A percentile compares a stretch with the other conserved stretches of the same genome.
Evolutionary conservation across 441 rosid species (phyloP).

Genomic region (Melastoma candidum): DNA sequence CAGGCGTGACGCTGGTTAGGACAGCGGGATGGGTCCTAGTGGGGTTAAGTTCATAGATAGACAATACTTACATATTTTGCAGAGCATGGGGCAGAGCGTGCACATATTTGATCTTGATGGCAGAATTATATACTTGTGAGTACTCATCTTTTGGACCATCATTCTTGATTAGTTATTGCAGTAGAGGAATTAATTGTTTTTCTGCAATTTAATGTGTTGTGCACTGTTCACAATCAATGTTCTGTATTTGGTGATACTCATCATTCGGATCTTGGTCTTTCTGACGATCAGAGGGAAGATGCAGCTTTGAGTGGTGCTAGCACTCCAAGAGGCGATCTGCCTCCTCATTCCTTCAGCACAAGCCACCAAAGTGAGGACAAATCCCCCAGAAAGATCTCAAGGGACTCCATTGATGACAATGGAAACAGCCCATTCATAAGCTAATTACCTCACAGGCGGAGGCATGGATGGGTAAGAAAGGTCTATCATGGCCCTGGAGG

Average conservation of each 20-base stretch:
- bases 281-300: slow-evolving; percentile 70
- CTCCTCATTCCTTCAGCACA: slow-evolving; percentile 50
- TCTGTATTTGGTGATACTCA: slow-evolving; percentile 47
- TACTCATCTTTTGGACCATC: slow-evolving; percentile 6
- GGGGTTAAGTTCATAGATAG: slow-evolving; percentile 49
- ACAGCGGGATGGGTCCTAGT: slow-evolving; percentile 34
- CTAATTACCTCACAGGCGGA: slow-evolving; percentile 62
- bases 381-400: slow-evolving; percentile 29
- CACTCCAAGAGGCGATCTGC: slow-evolving; percentile 73
- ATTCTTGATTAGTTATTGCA: background rate
- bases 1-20: slow-evolving; percentile 16
- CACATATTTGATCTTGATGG: slow-evolving; percentile 56
- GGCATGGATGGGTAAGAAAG: slow-evolving; percentile 79
- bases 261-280: slow-evolving; percentile 51
- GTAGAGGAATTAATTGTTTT: background rate
- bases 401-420: slow-evolving; percentile 62
- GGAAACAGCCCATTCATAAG: slow-evolving; percentile 65
- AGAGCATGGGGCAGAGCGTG: slow-evolving; percentile 90
- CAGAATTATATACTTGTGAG: slow-evolving; percentile 75
- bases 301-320: slow-evolving; percentile 77
- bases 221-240: too few species aligned
- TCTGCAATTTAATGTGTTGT: background rate
- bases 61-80: slow-evolving; percentile 78
- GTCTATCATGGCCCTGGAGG: slow-evolving; percentile 94
- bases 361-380: slow-evolving; percentile 46